Conservation (phyloP, 1,284 basidiomycete species). For the Apiotrichum montevideense region DNA sequence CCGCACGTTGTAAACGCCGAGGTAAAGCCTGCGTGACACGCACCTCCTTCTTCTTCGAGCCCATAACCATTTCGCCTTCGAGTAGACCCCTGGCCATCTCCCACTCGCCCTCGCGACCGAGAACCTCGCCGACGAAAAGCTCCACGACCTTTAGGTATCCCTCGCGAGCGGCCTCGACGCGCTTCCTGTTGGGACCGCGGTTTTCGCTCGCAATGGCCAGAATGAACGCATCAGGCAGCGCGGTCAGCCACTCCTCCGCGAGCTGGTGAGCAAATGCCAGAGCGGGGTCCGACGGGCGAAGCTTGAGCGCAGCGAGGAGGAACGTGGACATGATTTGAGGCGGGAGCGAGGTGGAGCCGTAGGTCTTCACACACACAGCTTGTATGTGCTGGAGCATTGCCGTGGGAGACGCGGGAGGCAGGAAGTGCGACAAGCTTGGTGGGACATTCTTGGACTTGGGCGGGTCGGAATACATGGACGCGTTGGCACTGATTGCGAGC, state of each 20-base stretch:
- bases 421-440: conserved; percentile 13
- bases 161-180: conserved; percentile 34
- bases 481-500: conserved; percentile 32
- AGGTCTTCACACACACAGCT: conserved; percentile 15
- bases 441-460: conserved; percentile 12
- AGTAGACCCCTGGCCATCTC: conserved; percentile 43
- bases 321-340: conserved; percentile 36
- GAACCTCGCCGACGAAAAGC: conserved; percentile 41
- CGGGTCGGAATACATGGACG: conserved; percentile 37
- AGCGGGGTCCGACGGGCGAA: conserved; percentile 23
- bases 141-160: conserved; percentile 42
- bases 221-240: conserved; percentile 31
- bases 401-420: conserved; percentile 29
- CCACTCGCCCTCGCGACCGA: conserved; percentile 40
- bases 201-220: conserved; percentile 20
- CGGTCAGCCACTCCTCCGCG: conserved; percentile 34
- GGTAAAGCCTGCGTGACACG: background rate
- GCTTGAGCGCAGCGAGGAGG: conserved; percentile 37
- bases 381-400: conserved; percentile 24
- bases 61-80: conserved; percentile 38
- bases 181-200: conserved; percentile 16
- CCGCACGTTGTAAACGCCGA: background rate
- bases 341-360: conserved; percentile 24
- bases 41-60: conserved; percentile 42
- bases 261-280: conserved; percentile 31